Evolutionary conservation across 2,329 filamentous ascomycete genomes (phyloP).

Genomic region (Westerdykella ornata): DNA sequence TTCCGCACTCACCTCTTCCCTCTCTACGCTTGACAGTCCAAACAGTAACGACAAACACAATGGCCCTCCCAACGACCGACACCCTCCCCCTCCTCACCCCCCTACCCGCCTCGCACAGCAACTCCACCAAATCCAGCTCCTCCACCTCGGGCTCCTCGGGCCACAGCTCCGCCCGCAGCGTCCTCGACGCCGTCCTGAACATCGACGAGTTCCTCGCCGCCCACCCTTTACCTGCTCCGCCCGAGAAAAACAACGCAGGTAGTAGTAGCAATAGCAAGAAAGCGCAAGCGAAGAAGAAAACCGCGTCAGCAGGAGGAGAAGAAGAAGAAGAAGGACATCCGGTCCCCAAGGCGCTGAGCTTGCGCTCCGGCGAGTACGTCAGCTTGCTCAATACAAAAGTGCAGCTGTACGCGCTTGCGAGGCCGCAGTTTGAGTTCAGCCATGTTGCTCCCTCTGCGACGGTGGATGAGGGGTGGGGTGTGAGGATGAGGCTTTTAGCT

Average conservation of each 20-base stretch:
- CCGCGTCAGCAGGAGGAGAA: too few relatives aligned
- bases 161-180: not conserved
- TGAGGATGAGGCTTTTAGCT: constrained; percentile 20
- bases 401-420: constrained; percentile 18
- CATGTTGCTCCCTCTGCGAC: constrained; percentile 1
- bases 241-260: too few relatives aligned
- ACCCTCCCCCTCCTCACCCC: not conserved
- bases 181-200: not conserved
- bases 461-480: constrained; percentile 14
- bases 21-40: too few relatives aligned
- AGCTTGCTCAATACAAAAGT: constrained; percentile 20
- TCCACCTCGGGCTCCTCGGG: not conserved
- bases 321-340: not conserved
- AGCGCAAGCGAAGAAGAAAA: too few relatives aligned
- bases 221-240: not conserved
- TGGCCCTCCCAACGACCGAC: too few relatives aligned
- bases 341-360: constrained; percentile 16
- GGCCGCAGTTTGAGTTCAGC: constrained; percentile 17
- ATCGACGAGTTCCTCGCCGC: not conserved
- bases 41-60: too few relatives aligned
- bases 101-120: not conserved
- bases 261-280: too few relatives aligned
- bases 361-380: constrained; percentile 14
- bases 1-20: too few relatives aligned
- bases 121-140: not conserved